Evolutionary conservation across 371 early-diverging fungal genomes (phyloP), one percentile per base, ranked within the genome.

Genomic region (Capillidium heterosporum): DNA sequence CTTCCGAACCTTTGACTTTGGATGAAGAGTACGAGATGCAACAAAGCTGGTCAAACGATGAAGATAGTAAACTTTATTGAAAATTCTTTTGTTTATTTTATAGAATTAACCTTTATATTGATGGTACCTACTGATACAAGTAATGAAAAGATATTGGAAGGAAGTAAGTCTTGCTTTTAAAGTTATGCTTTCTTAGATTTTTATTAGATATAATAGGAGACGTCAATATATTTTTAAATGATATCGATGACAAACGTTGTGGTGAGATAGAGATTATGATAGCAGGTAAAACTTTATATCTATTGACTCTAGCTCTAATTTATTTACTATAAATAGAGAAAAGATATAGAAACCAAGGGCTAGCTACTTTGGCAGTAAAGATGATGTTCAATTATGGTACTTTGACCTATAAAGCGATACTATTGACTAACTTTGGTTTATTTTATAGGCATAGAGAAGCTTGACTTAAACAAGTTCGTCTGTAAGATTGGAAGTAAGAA

Each of bases 1-100:
- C 90, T 0, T 91, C 91, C 7, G 94, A 95, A 61, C 92, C 93
- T 7, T 71, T 95, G 35, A 76, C 82, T 3, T 65, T 95, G 26
- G 83, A 89, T 21, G 89, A 92, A 68, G 95, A 95, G 63, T 92
- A 88, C 58, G 89, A 71, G 35, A 95, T 95, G 95, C 93, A 92
- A 60, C 68, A 71, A 59, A 78, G 85, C 0, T 95, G 95, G 95
- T 77, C 76, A 43, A 63, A 67, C 7, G 95, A 95, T 57, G 76
- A 75, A 42, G 77, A 88, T 48, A 92, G 87, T 83, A 69, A 56
- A 70, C 56, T 24, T 4, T 28, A 27, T 35, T 26, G 48, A 15
- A 28, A 19, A 29, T 47, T 13, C 27, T 32, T 44, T 17, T 44
- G 21, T n/a, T 44, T 19, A 44, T 7, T 44, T 19, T 17, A 44